Conservation (phyloP, 768 basidiomycete species). For the Kondoa subrosea region DNA sequence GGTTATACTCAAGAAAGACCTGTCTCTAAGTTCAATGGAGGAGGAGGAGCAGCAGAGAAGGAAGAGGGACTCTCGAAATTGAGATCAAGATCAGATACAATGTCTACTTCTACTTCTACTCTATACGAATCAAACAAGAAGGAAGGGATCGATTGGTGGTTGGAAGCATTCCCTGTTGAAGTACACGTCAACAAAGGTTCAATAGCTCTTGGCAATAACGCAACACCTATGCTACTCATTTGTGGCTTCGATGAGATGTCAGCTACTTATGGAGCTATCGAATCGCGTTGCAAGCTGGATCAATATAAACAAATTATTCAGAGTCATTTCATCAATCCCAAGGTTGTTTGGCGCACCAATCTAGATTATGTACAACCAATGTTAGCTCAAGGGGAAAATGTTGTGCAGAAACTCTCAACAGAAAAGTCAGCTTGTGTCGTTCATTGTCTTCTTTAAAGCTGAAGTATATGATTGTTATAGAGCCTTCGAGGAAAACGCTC, state of each 20-base stretch:
- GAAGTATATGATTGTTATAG: background rate
- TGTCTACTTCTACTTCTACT: conserved; percentile 14
- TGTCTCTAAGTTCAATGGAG: conserved; percentile 10
- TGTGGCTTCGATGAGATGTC: conserved; percentile 59
- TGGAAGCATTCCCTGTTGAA: conserved; percentile 72
- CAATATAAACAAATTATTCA: conserved; percentile 62
- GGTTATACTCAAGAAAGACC: conserved; percentile 12
- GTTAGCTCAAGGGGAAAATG: conserved; percentile 46
- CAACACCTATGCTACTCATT: conserved; percentile 65
- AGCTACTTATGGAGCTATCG: conserved; percentile 61
- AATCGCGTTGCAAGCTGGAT: conserved; percentile 64
- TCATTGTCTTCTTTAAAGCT: background rate
- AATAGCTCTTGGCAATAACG: conserved; percentile 66
- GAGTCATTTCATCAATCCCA: conserved; percentile 50
- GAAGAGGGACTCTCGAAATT: background rate
- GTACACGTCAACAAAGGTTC: conserved; percentile 62
- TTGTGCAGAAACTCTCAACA: conserved; percentile 42
- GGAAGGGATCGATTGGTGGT: conserved; percentile 36
- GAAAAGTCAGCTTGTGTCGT: conserved; percentile 28
- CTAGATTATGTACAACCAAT: conserved; percentile 55
- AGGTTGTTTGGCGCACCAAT: conserved; percentile 56
- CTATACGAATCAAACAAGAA: conserved; percentile 4
- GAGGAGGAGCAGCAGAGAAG: background rate
- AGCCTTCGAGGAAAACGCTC: conserved; percentile 1
- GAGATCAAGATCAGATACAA: conserved; percentile 9